A percentile compares a stretch with the other conserved stretches of the same genome.
These are phyloP conservation scores for Dictyostelium firmibasis DNA, from an alignment of 78 protist species.

Conservation along the genomic window DNA sequence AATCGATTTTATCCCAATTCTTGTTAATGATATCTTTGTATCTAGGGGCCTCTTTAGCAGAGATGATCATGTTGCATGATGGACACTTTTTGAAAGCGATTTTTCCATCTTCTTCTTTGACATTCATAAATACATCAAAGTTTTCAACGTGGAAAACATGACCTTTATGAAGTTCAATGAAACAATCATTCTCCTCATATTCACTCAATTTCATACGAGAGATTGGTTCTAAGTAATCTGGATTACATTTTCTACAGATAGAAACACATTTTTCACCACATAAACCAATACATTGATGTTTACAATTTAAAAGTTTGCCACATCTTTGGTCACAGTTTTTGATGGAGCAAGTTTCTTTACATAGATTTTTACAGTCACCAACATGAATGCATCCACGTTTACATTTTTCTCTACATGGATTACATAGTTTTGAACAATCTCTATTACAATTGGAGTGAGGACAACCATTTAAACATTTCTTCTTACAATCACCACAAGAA, in stretches of 20 bases:
- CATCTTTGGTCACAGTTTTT: constrained; percentile 70
- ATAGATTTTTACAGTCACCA: constrained; percentile 47
- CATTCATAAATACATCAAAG: neutral
- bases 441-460: constrained; percentile 34
- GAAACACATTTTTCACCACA: constrained; percentile 82
- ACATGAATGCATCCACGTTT: constrained; percentile 43
- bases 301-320: constrained; percentile 48
- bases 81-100: constrained; percentile 26
- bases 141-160: neutral
- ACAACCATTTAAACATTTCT: constrained; percentile 9
- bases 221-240: neutral
- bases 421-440: constrained; percentile 52
- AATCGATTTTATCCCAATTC: constrained; percentile 14
- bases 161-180: constrained; percentile 9
- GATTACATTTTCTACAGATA: constrained; percentile 12
- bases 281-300: constrained; percentile 82
- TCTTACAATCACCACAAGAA: constrained; percentile 19
- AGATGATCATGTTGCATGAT: neutral
- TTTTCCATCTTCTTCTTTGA: neutral
- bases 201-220: constrained; percentile 18
- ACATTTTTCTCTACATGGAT: constrained; percentile 72
- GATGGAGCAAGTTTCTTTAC: constrained; percentile 67
- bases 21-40: constrained; percentile 36
- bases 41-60: neutral
- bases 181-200: neutral